phyloP scores from a whole-genome alignment of 2,329 filamentous ascomycete genomes.

The Xylariaceae sp. region DNA sequence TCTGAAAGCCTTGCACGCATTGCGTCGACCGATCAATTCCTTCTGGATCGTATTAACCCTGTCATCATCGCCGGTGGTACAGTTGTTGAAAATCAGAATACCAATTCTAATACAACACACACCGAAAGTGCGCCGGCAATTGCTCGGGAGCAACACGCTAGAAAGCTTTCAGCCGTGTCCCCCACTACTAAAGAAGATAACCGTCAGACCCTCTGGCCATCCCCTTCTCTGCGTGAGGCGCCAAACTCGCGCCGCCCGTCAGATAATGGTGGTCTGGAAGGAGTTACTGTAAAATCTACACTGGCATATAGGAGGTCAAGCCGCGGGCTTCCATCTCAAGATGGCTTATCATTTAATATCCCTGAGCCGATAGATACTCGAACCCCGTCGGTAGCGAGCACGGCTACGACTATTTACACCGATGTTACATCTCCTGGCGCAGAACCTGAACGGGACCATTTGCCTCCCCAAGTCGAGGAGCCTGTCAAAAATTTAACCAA shows the following conservation, averaged over 20 bases:
- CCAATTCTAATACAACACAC: conserved; percentile 44
- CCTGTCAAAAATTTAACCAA: conserved; percentile 54
- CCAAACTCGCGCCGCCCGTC: conserved; percentile 43
- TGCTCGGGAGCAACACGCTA: conserved; percentile 40
- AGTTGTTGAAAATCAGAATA: conserved; percentile 57
- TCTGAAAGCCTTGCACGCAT: conserved; percentile 48
- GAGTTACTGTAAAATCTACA: conserved; percentile 44
- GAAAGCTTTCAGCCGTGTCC: conserved; percentile 40
- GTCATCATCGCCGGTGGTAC: conserved; percentile 63
- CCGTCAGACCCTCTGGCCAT: conserved; percentile 50
- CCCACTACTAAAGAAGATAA: conserved; percentile 39
- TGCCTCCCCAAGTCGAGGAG: conserved; percentile 29
- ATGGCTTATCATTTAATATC: conserved; percentile 42
- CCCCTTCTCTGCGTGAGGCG: conserved; percentile 44
- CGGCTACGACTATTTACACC: conserved; percentile 54
- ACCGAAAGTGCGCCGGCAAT: conserved; percentile 50
- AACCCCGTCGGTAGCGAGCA: conserved; percentile 51
- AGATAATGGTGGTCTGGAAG: conserved; percentile 55
- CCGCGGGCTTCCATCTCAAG: conserved; percentile 46
- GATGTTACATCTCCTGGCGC: conserved; percentile 50
- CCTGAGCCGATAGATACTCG: conserved; percentile 52
- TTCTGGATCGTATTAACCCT: conserved; percentile 59
- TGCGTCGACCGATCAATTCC: conserved; percentile 50
- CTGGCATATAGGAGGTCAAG: conserved; percentile 54
- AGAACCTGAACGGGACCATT: conserved; percentile 36